These are phyloP conservation scores for Balamuthia mandrillaris DNA, from an alignment of 208 protist genomes.

Conservation along the genomic window DNA sequence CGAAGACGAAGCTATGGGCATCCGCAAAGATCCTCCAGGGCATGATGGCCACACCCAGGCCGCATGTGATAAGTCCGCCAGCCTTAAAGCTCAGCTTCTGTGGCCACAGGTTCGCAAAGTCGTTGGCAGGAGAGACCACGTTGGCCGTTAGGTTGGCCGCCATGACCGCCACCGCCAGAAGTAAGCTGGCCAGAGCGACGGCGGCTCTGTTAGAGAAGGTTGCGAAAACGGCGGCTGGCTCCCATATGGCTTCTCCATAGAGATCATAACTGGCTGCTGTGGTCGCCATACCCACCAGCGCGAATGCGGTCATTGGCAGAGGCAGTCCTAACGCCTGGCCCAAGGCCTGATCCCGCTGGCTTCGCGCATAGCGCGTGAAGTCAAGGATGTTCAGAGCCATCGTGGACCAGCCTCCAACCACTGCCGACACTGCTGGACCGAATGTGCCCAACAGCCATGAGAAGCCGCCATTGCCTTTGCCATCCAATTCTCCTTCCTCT, in stretches of 20 bases:
- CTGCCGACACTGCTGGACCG: not conserved
- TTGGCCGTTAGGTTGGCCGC: slow-evolving; percentile 24
- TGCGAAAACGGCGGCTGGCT: not conserved
- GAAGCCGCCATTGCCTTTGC: not conserved
- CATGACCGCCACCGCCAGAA: not conserved
- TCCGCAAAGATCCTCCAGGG: slow-evolving; percentile 17
- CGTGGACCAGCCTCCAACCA: slow-evolving; percentile 7
- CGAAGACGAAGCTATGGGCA: slow-evolving; percentile 19
- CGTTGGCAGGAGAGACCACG: slow-evolving; percentile 16
- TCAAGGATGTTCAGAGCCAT: slow-evolving; percentile 7
- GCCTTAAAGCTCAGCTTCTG: not conserved
- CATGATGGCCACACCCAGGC: not conserved
- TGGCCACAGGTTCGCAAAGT: slow-evolving; percentile 10
- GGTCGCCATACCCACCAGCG: slow-evolving; percentile 6
- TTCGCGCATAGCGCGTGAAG: not conserved
- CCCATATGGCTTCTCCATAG: not conserved
- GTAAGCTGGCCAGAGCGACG: not conserved
- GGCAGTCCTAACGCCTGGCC: slow-evolving; percentile 1
- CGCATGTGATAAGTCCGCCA: not conserved
- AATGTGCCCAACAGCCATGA: not conserved
- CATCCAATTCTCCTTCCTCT: not conserved
- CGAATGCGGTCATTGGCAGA: not conserved
- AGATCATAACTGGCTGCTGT: not conserved
- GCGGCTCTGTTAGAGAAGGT: not conserved
- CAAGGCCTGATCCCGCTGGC: not conserved